These are phyloP conservation scores for Sambucus nigra DNA, from an alignment of 129 eudicot species.

Conservation along the genomic window DNA sequence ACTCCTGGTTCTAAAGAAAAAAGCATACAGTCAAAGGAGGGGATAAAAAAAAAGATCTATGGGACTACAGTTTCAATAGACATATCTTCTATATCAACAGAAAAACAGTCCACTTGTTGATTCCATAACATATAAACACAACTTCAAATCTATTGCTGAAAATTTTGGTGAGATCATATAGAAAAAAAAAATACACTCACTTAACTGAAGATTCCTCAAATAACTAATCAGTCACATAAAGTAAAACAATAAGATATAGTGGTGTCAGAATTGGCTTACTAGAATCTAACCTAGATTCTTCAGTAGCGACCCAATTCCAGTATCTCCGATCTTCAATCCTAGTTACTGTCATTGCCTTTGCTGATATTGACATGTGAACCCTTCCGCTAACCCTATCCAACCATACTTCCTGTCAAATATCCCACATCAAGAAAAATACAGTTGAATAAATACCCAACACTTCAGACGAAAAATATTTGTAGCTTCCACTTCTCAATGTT, in stretches of 20 bases:
- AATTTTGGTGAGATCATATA: neutral
- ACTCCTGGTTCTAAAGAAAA: too few relatives aligned
- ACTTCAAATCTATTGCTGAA: neutral
- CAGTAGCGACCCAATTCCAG: constrained; percentile 84
- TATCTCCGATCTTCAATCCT: constrained; percentile 89
- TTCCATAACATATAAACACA: neutral
- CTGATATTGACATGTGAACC: constrained; percentile 64
- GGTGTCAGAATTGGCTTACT: constrained; percentile 10
- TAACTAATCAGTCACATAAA: constrained; percentile 12
- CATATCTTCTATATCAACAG: too few relatives aligned
- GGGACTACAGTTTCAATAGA: too few relatives aligned
- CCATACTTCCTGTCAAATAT: constrained; percentile 67
- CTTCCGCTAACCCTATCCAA: constrained; percentile 74
- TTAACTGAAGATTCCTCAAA: neutral
- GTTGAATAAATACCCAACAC: neutral
- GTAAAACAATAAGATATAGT: neutral
- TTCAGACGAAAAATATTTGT: neutral
- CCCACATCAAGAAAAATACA: constrained; percentile 10
- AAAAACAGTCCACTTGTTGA: too few relatives aligned
- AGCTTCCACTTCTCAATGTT: neutral
- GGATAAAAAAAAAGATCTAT: too few relatives aligned
- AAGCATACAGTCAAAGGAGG: too few relatives aligned
- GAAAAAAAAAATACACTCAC: neutral
- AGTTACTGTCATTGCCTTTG: constrained; percentile 55
- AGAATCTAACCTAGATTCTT: constrained; percentile 74